phyloP scores from a whole-genome alignment of 1,284 basidiomycete genomes.

The Taiwanofungus camphoratus region DNA sequence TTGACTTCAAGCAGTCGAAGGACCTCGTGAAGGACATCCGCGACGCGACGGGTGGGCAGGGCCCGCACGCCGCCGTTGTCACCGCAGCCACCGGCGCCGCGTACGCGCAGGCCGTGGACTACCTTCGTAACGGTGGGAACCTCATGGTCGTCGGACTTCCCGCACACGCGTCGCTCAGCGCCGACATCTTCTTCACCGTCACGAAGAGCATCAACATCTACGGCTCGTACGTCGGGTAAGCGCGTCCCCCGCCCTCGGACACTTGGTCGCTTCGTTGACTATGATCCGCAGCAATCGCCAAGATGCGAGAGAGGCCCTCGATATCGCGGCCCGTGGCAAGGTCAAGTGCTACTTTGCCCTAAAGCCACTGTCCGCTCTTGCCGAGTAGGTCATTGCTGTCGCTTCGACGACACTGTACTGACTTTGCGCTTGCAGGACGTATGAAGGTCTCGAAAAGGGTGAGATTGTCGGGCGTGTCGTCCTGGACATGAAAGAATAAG shows the following conservation, averaged over 20 bases:
- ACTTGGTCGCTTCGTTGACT: too few species aligned
- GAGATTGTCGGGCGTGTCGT: conserved; percentile 60
- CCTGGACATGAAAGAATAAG: conserved; percentile 38
- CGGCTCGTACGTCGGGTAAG: conserved; percentile 66
- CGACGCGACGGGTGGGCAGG: conserved; percentile 61
- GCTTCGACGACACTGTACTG: too few species aligned
- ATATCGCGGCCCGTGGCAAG: conserved; percentile 67
- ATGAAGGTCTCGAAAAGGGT: conserved; percentile 51
- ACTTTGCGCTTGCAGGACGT: conserved; percentile 32
- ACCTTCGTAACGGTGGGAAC: conserved; percentile 61
- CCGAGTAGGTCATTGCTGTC: conserved; percentile 34
- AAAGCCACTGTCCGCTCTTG: conserved; percentile 49
- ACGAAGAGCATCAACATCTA: conserved; percentile 64
- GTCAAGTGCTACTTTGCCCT: conserved; percentile 58
- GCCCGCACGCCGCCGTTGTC: conserved; percentile 73
- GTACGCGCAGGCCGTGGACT: conserved; percentile 71
- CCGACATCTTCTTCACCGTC: conserved; percentile 78
- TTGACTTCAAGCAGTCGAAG: conserved; percentile 69
- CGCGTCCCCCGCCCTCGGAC: too few species aligned
- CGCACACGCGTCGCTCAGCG: conserved; percentile 52
- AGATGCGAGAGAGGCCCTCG: conserved; percentile 71
- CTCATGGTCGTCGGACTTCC: conserved; percentile 79
- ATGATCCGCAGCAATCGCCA: conserved; percentile 56
- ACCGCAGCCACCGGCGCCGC: conserved; percentile 55
- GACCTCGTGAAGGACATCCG: conserved; percentile 61